Evolutionary conservation across 139 green algal species (phyloP).

Genomic region (Limnomonas spitsbergensis): DNA sequence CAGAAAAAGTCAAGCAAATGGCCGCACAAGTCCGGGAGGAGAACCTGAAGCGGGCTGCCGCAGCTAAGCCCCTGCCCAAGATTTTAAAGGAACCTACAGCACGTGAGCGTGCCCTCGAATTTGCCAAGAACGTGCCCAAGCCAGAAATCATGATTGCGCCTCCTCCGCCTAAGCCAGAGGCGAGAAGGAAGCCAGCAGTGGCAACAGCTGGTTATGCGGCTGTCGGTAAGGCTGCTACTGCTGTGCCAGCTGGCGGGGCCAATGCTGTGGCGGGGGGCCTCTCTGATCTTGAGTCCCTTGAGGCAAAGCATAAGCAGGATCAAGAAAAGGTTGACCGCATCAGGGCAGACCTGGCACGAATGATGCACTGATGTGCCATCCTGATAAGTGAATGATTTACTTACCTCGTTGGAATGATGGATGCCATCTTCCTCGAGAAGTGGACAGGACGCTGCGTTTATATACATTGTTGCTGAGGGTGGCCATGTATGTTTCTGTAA

Average conservation of each 20-base stretch:
- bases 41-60: constrained; percentile 22
- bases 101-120: constrained; percentile 37
- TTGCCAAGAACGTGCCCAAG: constrained; percentile 48
- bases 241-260: neutral
- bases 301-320: constrained; percentile 51
- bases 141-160: constrained; percentile 23
- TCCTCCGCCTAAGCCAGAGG: constrained; percentile 18
- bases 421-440: neutral
- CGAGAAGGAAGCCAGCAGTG: neutral
- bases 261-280: constrained; percentile 11
- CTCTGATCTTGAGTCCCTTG: constrained; percentile 44
- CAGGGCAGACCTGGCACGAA: constrained; percentile 44
- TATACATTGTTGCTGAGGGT: neutral
- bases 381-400: too few relatives aligned
- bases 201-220: neutral
- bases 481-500: too few relatives aligned
- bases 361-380: too few relatives aligned
- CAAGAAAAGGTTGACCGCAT: constrained; percentile 53
- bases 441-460: neutral
- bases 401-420: neutral
- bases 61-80: neutral
- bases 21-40: constrained; percentile 41
- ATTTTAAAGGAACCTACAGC: constrained; percentile 21
- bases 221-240: neutral
- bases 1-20: constrained; percentile 54